Base-by-base conservation (phyloP, 2,329 filamentous ascomycete genomes). In the Pseudocercospora macadamiae region DNA sequence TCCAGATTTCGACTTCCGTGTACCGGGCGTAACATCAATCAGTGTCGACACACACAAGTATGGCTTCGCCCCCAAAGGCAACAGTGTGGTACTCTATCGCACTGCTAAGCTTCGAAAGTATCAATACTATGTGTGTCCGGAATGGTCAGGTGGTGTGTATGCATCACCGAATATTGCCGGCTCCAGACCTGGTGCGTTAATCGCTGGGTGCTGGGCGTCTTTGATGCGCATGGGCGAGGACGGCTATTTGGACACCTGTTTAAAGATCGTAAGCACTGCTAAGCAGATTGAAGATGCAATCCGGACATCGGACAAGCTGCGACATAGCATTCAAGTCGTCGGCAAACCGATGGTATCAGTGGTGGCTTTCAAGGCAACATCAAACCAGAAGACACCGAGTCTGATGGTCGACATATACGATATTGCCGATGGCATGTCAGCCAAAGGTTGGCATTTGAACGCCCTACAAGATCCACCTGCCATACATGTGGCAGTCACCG, bases 31-130 rank as follows among this genome's bases (percentile, higher is more conserved):
- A 34, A 97, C 93, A 3, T 93, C 89, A 75, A 97, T 99, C 75
- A 92, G 88, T 66, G 96, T 93, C 75, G 95, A 99, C 74, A 99
- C 95, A 2, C 95, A 99, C 83, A 99, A 99, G 76, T 99, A 99
- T 74, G 95, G 95, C 34, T 99, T 99, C 73, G 95, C 95, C 1
- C 95, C 95, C 54, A 99, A 99, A 80, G 95, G 95, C 66, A 99
- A 96, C 82, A 95, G 89, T 53, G 95, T 92, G 1, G 83, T 96
- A 12, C 83, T 99, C 39, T 99, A 99, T 82, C 91, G 95, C 68
- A 89, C 86, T 45, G 83, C 87, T 30, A 79, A 84, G 47, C 84
- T 96, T 65, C 87, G 95, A 67, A 86, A 86, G 57, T 93, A 96
- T 76, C 95, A 99, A 77, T 99, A 99, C 82, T 99, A 96, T 76